Conservation (phyloP, 2,329 filamentous ascomycete genomes). For the Fusarium sp. region DNA sequence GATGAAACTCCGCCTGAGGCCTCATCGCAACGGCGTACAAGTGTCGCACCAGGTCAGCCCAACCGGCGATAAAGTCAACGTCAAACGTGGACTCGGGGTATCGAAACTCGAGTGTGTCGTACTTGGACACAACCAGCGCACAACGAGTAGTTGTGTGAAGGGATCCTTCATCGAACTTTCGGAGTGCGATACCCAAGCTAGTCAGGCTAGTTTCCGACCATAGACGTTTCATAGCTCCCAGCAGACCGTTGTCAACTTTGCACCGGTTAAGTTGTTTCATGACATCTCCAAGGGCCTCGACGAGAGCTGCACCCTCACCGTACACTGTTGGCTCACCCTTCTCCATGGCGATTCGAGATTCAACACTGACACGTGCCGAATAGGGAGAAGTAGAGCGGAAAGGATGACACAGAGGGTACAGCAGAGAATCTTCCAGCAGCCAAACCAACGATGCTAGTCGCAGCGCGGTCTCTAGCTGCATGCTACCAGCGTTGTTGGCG, state of each 20-base stretch:
- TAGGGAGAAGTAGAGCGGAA: constrained; percentile 37
- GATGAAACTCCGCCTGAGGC: constrained; percentile 28
- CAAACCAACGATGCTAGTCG: constrained; percentile 39
- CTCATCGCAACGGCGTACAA: constrained; percentile 41
- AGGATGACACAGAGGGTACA: constrained; percentile 43
- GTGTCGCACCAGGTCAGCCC: constrained; percentile 43
- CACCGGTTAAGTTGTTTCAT: constrained; percentile 16
- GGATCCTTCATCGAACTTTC: constrained; percentile 41
- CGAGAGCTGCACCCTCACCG: constrained; percentile 19
- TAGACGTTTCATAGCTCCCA: constrained; percentile 36
- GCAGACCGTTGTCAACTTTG: constrained; percentile 17
- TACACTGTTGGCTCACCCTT: constrained; percentile 2
- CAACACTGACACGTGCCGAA: constrained; percentile 32
- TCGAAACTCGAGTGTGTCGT: constrained; percentile 47
- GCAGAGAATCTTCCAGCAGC: constrained; percentile 41
- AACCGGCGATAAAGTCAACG: constrained; percentile 42
- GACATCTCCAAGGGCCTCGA: constrained; percentile 4
- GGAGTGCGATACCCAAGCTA: constrained; percentile 27
- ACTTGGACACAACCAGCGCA: constrained; percentile 42
- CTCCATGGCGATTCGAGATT: constrained; percentile 35
- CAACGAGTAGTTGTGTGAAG: constrained; percentile 43
- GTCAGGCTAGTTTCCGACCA: constrained; percentile 23
- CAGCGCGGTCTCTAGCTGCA: constrained; percentile 36
- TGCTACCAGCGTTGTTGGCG: constrained; percentile 35
- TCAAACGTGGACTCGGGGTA: constrained; percentile 48